Base-by-base conservation (phyloP, 495 filamentous ascomycete genomes). In the Xylaria telfairii region DNA sequence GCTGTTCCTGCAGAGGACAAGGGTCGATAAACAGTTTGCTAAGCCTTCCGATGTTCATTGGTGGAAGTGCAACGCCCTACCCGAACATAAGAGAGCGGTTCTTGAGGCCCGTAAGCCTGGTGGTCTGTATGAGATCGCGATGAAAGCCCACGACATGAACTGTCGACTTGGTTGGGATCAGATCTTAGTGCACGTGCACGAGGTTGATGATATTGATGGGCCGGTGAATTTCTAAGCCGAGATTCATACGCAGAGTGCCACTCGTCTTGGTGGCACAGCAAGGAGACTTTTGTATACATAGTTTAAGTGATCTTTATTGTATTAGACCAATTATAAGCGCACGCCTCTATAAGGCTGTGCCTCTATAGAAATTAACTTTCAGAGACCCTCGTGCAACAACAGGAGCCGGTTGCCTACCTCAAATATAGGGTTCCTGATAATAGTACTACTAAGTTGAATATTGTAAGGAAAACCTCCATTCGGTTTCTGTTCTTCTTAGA, bases 151-250 rank as follows among this genome's bases (percentile, higher is more conserved):
- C 19, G 56, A 56, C 9, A 67, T 66, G 69, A 57, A n/a, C 7
- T 21, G 24, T 13, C 49, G 69, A 4, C 53, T 66, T 6, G 64
- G 69, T 2, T 70, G 51, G 46, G 37, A 68, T 42, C 30, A 49
- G 17, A 66, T 71, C 28, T 12, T 21, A 15, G 64, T 71, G 6
- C 28, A 49, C 1, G 69, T 66, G 7, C 15, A 49, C 7, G 64
- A 68, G 41, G 69, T 66, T 9, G 42, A 67, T 17, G 69, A 66
- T 65, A 41, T 71, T 57, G 19, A 0, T 65, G 68, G 68, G 15
- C 68, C 68, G 13, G 60, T 44, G 42, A 70, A 70, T 46, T 70
- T 70, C 47, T 70, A 62, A 12, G 51, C 1, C 9, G 8, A 34
- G n/a, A 13, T 17, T 57, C 53, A 34, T 1, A 34, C 17, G 26